Conservation (phyloP, 129 eudicot species). For the Logfia minima region DNA sequence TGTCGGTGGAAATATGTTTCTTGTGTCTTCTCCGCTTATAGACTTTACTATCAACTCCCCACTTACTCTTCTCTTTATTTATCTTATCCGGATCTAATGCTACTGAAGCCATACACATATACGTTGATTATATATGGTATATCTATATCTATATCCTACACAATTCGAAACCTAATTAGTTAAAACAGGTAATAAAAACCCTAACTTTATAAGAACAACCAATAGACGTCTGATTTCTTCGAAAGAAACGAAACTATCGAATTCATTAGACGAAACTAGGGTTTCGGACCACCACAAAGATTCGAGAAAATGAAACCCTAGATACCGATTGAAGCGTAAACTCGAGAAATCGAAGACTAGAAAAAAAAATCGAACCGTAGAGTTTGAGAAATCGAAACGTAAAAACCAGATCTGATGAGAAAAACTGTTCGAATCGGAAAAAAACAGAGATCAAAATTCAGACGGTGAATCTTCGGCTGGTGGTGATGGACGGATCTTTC, state of each 20-base stretch:
- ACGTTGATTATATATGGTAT: background rate
- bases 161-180: conserved; percentile 25
- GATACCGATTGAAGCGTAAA: background rate
- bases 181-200: conserved; percentile 12
- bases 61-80: conserved; percentile 45
- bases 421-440: background rate
- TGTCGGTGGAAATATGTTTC: conserved; percentile 26
- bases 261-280: conserved; percentile 34
- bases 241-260: conserved; percentile 20
- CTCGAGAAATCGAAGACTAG: background rate
- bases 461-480: conserved; percentile 56
- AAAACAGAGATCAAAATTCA: background rate
- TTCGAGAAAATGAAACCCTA: background rate
- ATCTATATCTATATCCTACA: conserved; percentile 2
- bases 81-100: conserved; percentile 50
- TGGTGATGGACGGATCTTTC: conserved; percentile 65
- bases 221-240: conserved; percentile 43
- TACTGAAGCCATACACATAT: conserved; percentile 77
- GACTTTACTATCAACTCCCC: conserved; percentile 57
- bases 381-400: background rate
- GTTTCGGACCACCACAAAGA: conserved; percentile 19
- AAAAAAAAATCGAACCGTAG: background rate
- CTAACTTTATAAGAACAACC: conserved; percentile 12
- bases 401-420: conserved; percentile 12
- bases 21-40: conserved; percentile 49